Percentiles rank a stretch among this genome's conserved stretches.
phyloP scores from a whole-genome alignment of 228 moss, liverwort and hornwort species.

The Sphagnum fallax region DNA sequence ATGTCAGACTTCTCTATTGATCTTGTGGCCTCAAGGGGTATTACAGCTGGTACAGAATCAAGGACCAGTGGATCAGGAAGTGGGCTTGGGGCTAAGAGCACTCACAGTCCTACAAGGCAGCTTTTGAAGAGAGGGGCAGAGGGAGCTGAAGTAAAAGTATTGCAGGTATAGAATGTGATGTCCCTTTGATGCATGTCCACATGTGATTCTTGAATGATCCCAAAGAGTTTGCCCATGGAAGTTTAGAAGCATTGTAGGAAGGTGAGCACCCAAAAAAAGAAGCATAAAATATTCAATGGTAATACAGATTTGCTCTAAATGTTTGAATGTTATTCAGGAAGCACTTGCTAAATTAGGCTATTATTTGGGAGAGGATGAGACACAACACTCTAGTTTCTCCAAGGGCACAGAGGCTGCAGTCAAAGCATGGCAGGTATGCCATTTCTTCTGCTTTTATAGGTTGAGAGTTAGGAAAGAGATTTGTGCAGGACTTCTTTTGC shows the following conservation, averaged over 20 bases:
- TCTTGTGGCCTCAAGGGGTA: conserved; percentile 5
- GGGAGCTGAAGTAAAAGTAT: conserved; percentile 67
- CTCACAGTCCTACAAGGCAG: conserved; percentile 2
- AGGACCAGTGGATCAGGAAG: too few relatives aligned
- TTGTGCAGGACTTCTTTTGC: too few relatives aligned
- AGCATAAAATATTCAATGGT: too few relatives aligned
- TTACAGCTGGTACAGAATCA: neutral
- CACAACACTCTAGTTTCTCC: conserved; percentile 59
- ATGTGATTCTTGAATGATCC: too few relatives aligned
- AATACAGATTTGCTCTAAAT: too few relatives aligned
- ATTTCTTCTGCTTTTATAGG: too few relatives aligned
- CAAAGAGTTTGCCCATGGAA: too few relatives aligned
- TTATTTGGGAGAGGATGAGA: conserved; percentile 88
- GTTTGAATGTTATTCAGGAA: conserved; percentile 22
- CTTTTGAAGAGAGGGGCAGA: conserved; percentile 59
- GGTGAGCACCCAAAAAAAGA: too few relatives aligned
- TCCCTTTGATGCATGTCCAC: neutral
- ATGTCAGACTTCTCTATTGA: conserved; percentile 61
- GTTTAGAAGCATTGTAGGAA: too few relatives aligned
- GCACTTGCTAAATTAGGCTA: conserved; percentile 64
- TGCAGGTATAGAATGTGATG: conserved; percentile 41
- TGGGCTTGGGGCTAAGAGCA: too few relatives aligned
- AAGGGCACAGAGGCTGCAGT: conserved; percentile 60
- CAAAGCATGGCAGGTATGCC: conserved; percentile 62
- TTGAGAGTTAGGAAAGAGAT: too few relatives aligned